These are phyloP conservation scores for Trypanosoma melophagium DNA, from an alignment of 208 protist genomes.

Conservation along the genomic window DNA sequence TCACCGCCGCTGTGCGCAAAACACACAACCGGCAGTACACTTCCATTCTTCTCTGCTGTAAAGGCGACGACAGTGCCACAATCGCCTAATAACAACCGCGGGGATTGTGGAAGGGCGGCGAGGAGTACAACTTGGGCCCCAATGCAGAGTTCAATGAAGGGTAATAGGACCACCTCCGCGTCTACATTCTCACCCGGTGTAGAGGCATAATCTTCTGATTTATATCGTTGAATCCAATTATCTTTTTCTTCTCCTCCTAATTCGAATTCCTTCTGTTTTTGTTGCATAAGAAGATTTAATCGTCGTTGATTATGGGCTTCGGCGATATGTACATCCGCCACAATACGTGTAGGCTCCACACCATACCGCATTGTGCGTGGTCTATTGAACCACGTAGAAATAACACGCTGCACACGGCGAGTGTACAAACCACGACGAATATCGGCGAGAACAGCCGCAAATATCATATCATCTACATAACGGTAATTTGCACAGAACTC, in stretches of 20 bases:
- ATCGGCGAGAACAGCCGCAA: constrained; percentile 47
- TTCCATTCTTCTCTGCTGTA: constrained; percentile 18
- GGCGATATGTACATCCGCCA: constrained; percentile 51
- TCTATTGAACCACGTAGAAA: constrained; percentile 39
- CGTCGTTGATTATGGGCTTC: constrained; percentile 48
- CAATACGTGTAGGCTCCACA: constrained; percentile 51
- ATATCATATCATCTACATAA: constrained; percentile 37
- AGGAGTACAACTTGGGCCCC: constrained; percentile 81
- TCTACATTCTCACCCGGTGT: constrained; percentile 56
- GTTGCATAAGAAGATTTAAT: constrained; percentile 23
- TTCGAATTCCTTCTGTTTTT: no score
- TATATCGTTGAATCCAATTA: constrained; percentile 53
- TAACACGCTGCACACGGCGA: constrained; percentile 40
- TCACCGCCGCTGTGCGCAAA: constrained; percentile 28
- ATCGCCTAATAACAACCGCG: constrained; percentile 42
- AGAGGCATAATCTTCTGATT: constrained; percentile 74
- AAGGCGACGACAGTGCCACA: constrained; percentile 35
- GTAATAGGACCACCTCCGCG: constrained; percentile 50
- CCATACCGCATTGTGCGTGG: constrained; percentile 30
- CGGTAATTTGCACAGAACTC: constrained; percentile 47
- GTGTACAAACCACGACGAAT: constrained; percentile 63
- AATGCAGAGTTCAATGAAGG: constrained; percentile 52
- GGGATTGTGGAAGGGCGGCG: constrained; percentile 36
- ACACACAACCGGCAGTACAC: constrained; percentile 37
- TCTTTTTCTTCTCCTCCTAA: constrained; percentile 23